Conservation (phyloP, 129 eudicot species). For the Logfia minima region DNA sequence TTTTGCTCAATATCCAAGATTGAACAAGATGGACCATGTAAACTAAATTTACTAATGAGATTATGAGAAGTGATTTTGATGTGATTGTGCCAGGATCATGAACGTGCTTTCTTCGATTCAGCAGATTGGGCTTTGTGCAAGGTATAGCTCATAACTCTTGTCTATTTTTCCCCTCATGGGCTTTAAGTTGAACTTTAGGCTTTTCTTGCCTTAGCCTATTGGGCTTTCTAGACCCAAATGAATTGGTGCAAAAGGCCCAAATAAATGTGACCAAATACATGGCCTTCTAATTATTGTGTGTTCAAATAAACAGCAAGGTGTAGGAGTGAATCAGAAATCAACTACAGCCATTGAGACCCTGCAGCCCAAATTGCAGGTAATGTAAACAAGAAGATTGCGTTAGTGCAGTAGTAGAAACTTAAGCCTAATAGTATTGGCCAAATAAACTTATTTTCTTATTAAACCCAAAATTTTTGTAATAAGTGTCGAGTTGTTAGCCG, state of each 20-base stretch:
- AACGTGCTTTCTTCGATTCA: conserved; percentile 16
- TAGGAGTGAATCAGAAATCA: background rate
- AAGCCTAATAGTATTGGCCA: too few relatives aligned
- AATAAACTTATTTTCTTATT: too few relatives aligned
- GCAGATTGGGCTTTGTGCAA: conserved; percentile 18
- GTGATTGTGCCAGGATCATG: background rate
- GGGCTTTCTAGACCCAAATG: background rate
- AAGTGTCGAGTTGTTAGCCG: too few relatives aligned
- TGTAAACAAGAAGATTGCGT: background rate
- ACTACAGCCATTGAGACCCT: background rate
- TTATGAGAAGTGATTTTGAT: background rate
- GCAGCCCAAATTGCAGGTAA: conserved; percentile 1
- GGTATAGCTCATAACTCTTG: background rate
- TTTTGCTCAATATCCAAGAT: too few relatives aligned
- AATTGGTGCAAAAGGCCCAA: background rate
- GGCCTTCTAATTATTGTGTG: background rate
- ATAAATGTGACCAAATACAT: background rate
- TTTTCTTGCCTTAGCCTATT: background rate
- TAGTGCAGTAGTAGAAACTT: too few relatives aligned
- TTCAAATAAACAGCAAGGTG: conserved; percentile 1
- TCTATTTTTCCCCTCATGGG: background rate
- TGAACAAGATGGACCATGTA: too few relatives aligned
- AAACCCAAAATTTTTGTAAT: too few relatives aligned
- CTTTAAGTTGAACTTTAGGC: background rate
- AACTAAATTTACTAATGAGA: background rate